Evolutionary conservation across 768 basidiomycete genomes (phyloP).

Genomic region (Auriculariales sp.): DNA sequence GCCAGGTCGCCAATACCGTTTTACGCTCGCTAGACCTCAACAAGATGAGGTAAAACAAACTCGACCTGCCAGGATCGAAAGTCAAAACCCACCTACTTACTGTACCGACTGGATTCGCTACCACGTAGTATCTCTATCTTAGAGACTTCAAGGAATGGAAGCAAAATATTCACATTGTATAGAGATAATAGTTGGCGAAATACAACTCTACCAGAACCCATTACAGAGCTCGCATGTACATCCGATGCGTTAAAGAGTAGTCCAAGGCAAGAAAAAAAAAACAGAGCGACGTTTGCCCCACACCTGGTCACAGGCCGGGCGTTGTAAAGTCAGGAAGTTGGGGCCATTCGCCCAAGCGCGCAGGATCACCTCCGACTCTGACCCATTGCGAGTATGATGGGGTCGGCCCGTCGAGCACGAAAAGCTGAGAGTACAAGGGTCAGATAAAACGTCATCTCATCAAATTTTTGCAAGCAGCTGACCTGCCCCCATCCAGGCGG

Average conservation of each 20-base stretch:
- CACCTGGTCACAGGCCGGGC: not conserved
- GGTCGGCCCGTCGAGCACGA: constrained; percentile 7
- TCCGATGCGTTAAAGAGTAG: not conserved
- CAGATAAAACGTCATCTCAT: constrained; percentile 4
- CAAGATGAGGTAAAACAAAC: too few species aligned
- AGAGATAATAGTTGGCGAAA: not conserved
- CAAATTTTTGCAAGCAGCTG: too few species aligned
- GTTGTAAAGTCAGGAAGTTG: not conserved
- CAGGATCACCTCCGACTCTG: constrained; percentile 7
- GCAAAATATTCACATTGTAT: too few species aligned
- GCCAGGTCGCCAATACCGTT: not conserved
- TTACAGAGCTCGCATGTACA: not conserved
- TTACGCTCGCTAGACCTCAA: not conserved
- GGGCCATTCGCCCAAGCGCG: not conserved
- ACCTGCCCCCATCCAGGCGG: constrained; percentile 11
- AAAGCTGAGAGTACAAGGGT: constrained; percentile 5
- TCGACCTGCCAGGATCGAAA: too few species aligned
- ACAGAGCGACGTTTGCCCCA: not conserved
- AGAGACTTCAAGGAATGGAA: too few species aligned
- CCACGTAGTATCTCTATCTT: too few species aligned
- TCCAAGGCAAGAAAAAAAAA: not conserved
- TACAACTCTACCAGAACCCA: not conserved
- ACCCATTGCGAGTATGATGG: constrained; percentile 7
- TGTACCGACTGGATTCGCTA: too few species aligned
- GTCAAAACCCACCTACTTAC: too few species aligned